Evolutionary conservation across 768 basidiomycete genomes (phyloP).

Genomic region (Suillus alpinus): DNA sequence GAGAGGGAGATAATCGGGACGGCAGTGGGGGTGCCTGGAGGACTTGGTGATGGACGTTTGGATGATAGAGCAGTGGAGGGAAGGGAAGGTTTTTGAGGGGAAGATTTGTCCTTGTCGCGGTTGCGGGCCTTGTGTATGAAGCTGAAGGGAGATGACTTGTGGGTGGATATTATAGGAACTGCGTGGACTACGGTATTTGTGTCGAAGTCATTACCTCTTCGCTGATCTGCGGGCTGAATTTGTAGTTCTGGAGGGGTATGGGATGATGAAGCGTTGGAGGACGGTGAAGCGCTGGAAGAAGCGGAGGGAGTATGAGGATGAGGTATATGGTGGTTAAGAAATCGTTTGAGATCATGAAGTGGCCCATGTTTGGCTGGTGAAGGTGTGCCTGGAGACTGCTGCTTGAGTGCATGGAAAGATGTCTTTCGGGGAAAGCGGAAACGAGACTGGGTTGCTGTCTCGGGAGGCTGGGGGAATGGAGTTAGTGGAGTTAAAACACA

Average conservation of each 20-base stretch:
- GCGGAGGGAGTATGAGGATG: slow-evolving; percentile 38
- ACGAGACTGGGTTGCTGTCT: slow-evolving; percentile 15
- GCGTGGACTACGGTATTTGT: slow-evolving; percentile 30
- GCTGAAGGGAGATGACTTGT: slow-evolving; percentile 27
- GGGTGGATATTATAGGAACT: slow-evolving; percentile 23
- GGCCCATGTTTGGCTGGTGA: slow-evolving; percentile 53
- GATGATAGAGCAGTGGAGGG: slow-evolving; percentile 22
- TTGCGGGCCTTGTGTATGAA: slow-evolving; percentile 36
- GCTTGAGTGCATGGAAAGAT: slow-evolving; percentile 20
- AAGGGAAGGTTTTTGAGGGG: slow-evolving; percentile 24
- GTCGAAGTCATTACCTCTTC: slow-evolving; percentile 35
- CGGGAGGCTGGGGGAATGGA: slow-evolving; percentile 1
- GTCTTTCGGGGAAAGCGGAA: slow-evolving; percentile 26
- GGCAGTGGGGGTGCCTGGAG: slow-evolving; percentile 22
- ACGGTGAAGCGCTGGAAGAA: slow-evolving; percentile 20
- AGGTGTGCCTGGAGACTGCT: slow-evolving; percentile 8
- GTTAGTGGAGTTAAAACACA: slow-evolving; percentile 8
- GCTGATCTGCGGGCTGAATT: slow-evolving; percentile 34
- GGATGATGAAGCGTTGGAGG: slow-evolving; percentile 27
- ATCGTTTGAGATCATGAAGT: slow-evolving; percentile 90
- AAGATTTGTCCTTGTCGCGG: slow-evolving; percentile 17
- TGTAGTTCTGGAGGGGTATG: slow-evolving; percentile 31
- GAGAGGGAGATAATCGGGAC: slow-evolving; percentile 59
- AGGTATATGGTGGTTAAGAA: slow-evolving; percentile 89
- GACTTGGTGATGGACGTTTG: slow-evolving; percentile 26